Conservation (phyloP, 441 rosid species). For the Manihot esculenta region DNA sequence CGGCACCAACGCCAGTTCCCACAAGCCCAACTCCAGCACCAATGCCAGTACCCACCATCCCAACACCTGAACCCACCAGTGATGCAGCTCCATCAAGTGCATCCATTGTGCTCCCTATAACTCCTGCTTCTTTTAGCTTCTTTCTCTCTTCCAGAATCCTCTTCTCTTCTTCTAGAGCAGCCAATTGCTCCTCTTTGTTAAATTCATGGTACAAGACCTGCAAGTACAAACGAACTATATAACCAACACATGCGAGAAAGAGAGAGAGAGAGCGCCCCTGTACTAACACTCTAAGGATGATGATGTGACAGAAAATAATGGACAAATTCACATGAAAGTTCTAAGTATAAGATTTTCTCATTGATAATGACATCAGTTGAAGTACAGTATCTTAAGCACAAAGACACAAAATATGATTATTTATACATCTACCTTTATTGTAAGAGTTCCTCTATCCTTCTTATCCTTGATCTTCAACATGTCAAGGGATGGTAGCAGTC, state of each 20-base stretch:
- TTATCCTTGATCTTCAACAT: conserved; percentile 86
- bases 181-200: conserved; percentile 76
- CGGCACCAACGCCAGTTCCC: conserved; percentile 59
- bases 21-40: conserved; percentile 70
- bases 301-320: not conserved
- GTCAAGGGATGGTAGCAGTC: conserved; percentile 78
- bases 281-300: not conserved
- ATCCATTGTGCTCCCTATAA: conserved; percentile 88
- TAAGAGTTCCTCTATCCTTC: conserved; percentile 85
- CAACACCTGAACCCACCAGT: conserved; percentile 54
- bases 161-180: conserved; percentile 87
- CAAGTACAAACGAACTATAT: conserved; percentile 10
- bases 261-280: not conserved
- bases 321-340: not conserved
- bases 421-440: conserved; percentile 54
- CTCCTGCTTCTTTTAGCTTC: conserved; percentile 90
- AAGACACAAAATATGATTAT: not conserved
- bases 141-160: conserved; percentile 71
- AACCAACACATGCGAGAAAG: not conserved
- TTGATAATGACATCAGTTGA: not conserved
- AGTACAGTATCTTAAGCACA: not conserved
- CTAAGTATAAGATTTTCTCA: not conserved
- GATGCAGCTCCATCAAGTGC: conserved; percentile 76
- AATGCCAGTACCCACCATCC: conserved; percentile 59
- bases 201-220: conserved; percentile 79